Conservation (phyloP, 306 rosid genomes). For the Mucuna pruriens region DNA sequence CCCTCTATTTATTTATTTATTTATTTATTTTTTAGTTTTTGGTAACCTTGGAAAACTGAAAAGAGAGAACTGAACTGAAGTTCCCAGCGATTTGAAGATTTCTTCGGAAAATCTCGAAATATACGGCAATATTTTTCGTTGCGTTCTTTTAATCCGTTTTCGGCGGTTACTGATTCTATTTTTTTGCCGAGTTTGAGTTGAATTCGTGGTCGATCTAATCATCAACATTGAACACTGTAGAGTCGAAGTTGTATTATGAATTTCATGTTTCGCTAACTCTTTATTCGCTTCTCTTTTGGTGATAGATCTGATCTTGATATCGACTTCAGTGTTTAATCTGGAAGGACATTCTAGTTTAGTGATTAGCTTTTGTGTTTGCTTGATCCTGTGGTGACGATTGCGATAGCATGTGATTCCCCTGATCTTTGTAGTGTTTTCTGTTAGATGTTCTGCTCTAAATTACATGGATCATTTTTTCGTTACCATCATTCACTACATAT, state of each 20-base stretch:
- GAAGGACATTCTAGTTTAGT: constrained; percentile 11
- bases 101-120: background rate
- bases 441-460: constrained; percentile 21
- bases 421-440: constrained; percentile 6
- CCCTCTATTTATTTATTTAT: background rate
- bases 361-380: background rate
- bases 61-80: background rate
- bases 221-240: background rate
- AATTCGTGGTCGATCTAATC: constrained; percentile 40
- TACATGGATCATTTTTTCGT: constrained; percentile 4
- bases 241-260: background rate
- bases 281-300: background rate
- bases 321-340: constrained; percentile 14
- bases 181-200: constrained; percentile 8
- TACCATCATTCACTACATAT: background rate
- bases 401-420: background rate
- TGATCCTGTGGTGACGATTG: background rate
- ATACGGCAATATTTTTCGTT: background rate
- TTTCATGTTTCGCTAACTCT: background rate
- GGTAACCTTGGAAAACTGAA: background rate
- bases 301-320: constrained; percentile 39
- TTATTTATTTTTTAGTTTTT: background rate
- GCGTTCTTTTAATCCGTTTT: background rate
- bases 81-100: background rate
- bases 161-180: constrained; percentile 1